Base-by-base conservation (phyloP, 306 rosid species). In the Acmispon strigosus region DNA sequence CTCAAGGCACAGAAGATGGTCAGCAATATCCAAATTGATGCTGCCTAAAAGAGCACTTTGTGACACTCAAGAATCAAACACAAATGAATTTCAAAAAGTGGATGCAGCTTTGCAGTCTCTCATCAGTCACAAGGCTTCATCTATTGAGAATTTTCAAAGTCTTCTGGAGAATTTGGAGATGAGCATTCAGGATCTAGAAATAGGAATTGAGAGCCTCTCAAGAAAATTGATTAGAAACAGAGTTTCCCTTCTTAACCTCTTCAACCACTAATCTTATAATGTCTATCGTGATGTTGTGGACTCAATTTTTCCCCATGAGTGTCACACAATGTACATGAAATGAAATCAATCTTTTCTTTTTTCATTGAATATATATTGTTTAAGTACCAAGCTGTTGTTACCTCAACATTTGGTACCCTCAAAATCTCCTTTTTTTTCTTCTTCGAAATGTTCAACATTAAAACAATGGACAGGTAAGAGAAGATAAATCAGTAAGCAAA, bases 111-210 rank as follows among this genome's bases (percentile, higher is more conserved):
- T 78, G 57, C 34, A 56, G 51, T 69, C 51, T 53, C 55, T 67
- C 69, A 12, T 39, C 32, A 5, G 7, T 24, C 73, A 47, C 48
- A 50, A 74, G 78, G 13, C 20, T 42, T 69, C 78, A 42, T 57
- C 67, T 43, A 11, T 5, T 39, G 80, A 82, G 27, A 55, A 15
- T n/a, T 64, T 78, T n/a, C 80, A 17, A 4, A 69, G 54, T 20
- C 15, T 48, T 19, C 15, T 73, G 56, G 84, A 74, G 67, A 32
- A 75, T 39, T 44, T 76, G 51, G 77, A 55, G 68, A 18, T 57
- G 45, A 66, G 79, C 76, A 61, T 79, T 66, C 70, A 66, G 32
- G 63, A 83, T 76, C 71, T 72, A 66, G 80, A 79, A 43, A 62
- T 54, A 32, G 77, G 66, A 42, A 16, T 79, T 67, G 82, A 79